Evolutionary conservation across 2,329 filamentous ascomycete species (phyloP), one percentile per base, ranked within the genome.

Genomic region (Ophiostoma angusticollis): DNA sequence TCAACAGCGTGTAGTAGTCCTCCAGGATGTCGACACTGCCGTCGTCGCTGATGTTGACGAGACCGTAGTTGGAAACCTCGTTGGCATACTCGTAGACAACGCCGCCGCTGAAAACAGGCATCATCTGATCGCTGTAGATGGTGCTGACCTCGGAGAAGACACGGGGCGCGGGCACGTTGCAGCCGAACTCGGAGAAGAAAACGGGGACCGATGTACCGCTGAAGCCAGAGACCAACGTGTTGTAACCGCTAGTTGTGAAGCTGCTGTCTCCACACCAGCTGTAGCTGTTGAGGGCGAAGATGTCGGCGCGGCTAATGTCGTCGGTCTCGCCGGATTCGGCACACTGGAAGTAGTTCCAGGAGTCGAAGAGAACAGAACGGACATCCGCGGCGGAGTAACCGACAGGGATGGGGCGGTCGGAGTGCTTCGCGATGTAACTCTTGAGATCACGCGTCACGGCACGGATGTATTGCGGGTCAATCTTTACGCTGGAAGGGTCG

Each of bases 361-460:
- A 80, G 51, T 87, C 83, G 54, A 78, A 67, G 18, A 87, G 71
- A 31, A 84, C 74, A 2, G 71, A 62, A 44, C 82, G 78, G 31
- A 89, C 83, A 55, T 87, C 82, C 35, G 82, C 82, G 43, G 82
- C 82, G 6, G 80, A 85, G 67, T 87, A 87, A 31, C 82, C 82
- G 42, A 86, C 79, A 17, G 82, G 81, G 48, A 87, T 81, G 44
- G 62, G 50, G 50, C 82, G 79, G 54, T 74, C 67, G 44, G 72
- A 63, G 54, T 81, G 74, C 54, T 76, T 78, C 60, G 76, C 73
- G 62, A 86, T 78, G 65, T 87, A 87, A 56, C 78, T 79, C 68
- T 84, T 85, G 57, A 87, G 67, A 59, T 87, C 82, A 53, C 82
- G 78, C 33, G 79, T 85, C 46, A 84, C 74, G 45, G 82, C 82